Evolutionary conservation across 768 basidiomycete species (phyloP).

Genomic region (Tephrocybe rancida): DNA sequence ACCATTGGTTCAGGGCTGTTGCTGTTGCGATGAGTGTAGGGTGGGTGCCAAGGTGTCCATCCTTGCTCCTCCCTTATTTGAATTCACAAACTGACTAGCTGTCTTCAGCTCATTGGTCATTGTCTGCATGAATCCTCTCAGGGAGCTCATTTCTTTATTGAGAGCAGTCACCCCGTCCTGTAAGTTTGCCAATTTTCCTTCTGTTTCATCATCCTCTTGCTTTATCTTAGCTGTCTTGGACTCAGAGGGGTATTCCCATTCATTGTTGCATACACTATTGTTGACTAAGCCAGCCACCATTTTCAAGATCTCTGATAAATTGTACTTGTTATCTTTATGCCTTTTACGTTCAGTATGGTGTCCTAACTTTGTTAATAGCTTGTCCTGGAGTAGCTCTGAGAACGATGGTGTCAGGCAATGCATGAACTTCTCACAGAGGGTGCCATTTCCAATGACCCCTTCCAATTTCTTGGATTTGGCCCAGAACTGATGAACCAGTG

Average conservation of each 20-base stretch:
- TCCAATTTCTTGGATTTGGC: neutral
- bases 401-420: neutral
- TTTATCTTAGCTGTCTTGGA: neutral
- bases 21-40: neutral
- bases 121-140: neutral
- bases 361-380: neutral
- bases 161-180: neutral
- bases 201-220: neutral
- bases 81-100: neutral
- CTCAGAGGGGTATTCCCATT: neutral
- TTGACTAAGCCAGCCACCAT: neutral
- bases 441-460: neutral
- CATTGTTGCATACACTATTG: neutral
- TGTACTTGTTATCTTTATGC: neutral
- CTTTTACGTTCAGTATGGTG: neutral
- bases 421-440: neutral
- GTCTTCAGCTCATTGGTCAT: neutral
- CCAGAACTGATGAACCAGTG: neutral
- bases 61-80: neutral
- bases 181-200: neutral
- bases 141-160: neutral
- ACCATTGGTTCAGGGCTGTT: neutral
- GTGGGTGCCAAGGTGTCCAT: neutral
- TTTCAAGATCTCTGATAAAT: neutral
- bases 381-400: neutral